These are phyloP conservation scores for Aspergillus melleus DNA, from an alignment of 2,329 filamentous ascomycete genomes.

Conservation along the genomic window DNA sequence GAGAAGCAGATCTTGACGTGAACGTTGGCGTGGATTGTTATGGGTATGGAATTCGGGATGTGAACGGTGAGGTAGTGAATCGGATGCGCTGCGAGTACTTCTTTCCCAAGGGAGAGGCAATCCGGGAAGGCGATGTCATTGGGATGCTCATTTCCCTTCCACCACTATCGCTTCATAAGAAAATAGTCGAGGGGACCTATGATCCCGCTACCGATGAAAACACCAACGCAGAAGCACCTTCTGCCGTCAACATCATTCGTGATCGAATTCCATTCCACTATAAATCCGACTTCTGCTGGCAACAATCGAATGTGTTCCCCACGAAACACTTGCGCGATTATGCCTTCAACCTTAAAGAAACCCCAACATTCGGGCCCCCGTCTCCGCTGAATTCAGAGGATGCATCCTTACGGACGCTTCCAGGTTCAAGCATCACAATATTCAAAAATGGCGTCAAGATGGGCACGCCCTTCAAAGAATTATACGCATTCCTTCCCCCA, in stretches of 20 bases:
- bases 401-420: slow-evolving; percentile 79
- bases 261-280: slow-evolving; percentile 94
- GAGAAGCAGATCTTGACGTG: slow-evolving; percentile 49
- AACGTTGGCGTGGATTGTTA: slow-evolving; percentile 88
- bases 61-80: slow-evolving; percentile 86
- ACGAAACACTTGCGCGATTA: slow-evolving; percentile 83
- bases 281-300: slow-evolving; percentile 91
- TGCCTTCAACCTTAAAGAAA: slow-evolving; percentile 47
- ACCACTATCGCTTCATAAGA: slow-evolving; percentile 79
- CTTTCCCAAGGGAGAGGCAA: slow-evolving; percentile 73
- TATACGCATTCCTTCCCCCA: slow-evolving; percentile 87
- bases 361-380: slow-evolving; percentile 49
- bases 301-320: slow-evolving; percentile 63
- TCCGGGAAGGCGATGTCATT: slow-evolving; percentile 89
- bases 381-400: slow-evolving; percentile 65
- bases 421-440: slow-evolving; percentile 79
- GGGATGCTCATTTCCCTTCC: slow-evolving; percentile 91
- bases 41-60: slow-evolving; percentile 89
- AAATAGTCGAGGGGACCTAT: slow-evolving; percentile 82
- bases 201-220: slow-evolving; percentile 75
- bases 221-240: slow-evolving; percentile 46
- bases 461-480: slow-evolving; percentile 82
- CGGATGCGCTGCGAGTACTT: slow-evolving; percentile 92
- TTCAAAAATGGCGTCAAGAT: slow-evolving; percentile 90
- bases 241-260: slow-evolving; percentile 78